These are phyloP conservation scores for Teratosphaeria nubilosa DNA, from an alignment of 2,329 filamentous ascomycete species.

Conservation along the genomic window DNA sequence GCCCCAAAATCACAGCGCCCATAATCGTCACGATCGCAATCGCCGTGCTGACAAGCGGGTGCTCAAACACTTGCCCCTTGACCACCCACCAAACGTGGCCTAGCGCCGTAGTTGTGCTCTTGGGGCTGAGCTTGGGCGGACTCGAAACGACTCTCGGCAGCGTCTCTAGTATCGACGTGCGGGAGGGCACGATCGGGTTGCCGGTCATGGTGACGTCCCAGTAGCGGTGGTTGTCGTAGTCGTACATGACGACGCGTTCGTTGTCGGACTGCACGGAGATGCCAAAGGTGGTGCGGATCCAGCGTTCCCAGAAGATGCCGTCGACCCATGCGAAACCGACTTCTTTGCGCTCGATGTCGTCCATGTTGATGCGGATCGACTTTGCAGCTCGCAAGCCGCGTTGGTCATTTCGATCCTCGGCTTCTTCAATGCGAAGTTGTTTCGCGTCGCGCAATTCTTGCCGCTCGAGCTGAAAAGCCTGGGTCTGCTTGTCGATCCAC, in stretches of 20 bases:
- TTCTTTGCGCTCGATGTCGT: slow-evolving; percentile 74
- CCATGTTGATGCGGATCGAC: slow-evolving; percentile 83
- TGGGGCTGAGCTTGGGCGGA: slow-evolving; percentile 62
- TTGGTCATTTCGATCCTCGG: slow-evolving; percentile 84
- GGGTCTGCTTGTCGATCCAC: slow-evolving; percentile 95
- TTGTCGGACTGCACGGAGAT: slow-evolving; percentile 73
- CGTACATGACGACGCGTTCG: slow-evolving; percentile 90
- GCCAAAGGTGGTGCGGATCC: slow-evolving; percentile 90
- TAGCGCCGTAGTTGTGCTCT: slow-evolving; percentile 64
- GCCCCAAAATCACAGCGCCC: slow-evolving; percentile 13
- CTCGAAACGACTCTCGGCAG: slow-evolving; percentile 59
- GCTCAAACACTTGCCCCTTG: slow-evolving; percentile 30
- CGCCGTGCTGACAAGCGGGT: slow-evolving; percentile 40
- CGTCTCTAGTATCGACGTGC: slow-evolving; percentile 85
- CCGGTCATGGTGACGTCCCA: slow-evolving; percentile 89
- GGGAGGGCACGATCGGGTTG: slow-evolving; percentile 78
- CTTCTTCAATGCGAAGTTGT: slow-evolving; percentile 90
- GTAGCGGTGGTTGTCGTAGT: slow-evolving; percentile 88
- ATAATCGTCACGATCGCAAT: slow-evolving; percentile 45
- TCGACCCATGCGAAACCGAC: slow-evolving; percentile 97
- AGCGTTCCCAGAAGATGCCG: slow-evolving; percentile 92
- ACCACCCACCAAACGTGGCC: slow-evolving; percentile 54
- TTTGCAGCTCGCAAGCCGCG: slow-evolving; percentile 79
- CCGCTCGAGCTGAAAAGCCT: slow-evolving; percentile 82
- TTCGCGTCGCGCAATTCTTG: slow-evolving; percentile 91